phyloP scores from a whole-genome alignment of 1,139 yeast genomes.

The Sugiyamaella pinicola region DNA sequence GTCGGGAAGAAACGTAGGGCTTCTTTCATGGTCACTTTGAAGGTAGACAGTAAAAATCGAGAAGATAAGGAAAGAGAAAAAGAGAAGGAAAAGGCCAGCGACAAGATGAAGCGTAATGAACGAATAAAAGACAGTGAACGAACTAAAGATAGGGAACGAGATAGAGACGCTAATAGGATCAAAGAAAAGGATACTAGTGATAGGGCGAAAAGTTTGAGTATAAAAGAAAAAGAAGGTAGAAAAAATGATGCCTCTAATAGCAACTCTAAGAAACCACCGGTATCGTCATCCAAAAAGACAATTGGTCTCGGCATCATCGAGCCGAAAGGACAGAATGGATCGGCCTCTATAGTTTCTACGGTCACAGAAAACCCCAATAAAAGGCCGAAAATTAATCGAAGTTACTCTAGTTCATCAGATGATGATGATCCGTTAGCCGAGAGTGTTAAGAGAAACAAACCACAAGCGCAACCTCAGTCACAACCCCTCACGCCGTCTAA shows the following conservation, averaged over 20 bases:
- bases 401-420: constrained; percentile 29
- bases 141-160: not conserved
- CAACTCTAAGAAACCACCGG: not conserved
- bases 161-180: not conserved
- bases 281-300: constrained; percentile 3
- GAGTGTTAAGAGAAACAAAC: constrained; percentile 10
- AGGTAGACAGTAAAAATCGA: constrained; percentile 7
- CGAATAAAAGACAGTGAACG: not conserved
- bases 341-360: not conserved
- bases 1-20: constrained; percentile 19
- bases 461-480: not conserved
- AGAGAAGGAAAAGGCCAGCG: constrained; percentile 2
- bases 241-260: not conserved
- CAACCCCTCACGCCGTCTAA: not conserved
- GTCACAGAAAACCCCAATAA: constrained; percentile 18
- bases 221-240: not conserved
- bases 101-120: too few species aligned
- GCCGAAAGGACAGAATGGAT: constrained; percentile 1
- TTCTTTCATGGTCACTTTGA: constrained; percentile 29
- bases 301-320: constrained; percentile 21
- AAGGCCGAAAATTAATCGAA: constrained; percentile 28
- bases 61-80: constrained; percentile 5
- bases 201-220: not conserved
- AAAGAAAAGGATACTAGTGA: not conserved
- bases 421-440: constrained; percentile 22